Conservation (phyloP, 2,329 filamentous ascomycete species). For the Botrytis paeoniae region DNA sequence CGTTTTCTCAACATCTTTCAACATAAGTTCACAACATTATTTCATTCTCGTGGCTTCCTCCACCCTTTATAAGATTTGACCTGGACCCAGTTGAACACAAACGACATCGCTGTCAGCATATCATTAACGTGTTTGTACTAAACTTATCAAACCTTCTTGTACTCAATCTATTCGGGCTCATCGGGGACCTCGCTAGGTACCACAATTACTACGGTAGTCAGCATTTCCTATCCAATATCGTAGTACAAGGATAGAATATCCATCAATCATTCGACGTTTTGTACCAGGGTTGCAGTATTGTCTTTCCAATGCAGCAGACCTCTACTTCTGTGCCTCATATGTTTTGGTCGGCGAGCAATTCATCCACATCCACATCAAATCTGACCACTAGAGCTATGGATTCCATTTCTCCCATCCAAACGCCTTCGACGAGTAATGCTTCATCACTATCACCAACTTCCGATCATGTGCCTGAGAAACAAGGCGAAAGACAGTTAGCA, state of each 20-base stretch:
- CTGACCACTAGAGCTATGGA: slow-evolving; percentile 21
- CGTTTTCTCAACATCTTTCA: slow-evolving; percentile 8
- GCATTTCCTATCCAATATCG: not conserved
- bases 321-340: slow-evolving; percentile 22
- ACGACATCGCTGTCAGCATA: slow-evolving; percentile 4
- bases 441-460: slow-evolving; percentile 17
- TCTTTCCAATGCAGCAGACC: slow-evolving; percentile 17
- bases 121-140: not conserved
- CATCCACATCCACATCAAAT: slow-evolving; percentile 21
- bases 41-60: not conserved
- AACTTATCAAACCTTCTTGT: not conserved
- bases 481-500: slow-evolving; percentile 21
- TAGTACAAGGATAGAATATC: slow-evolving; percentile 14
- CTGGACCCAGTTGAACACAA: not conserved
- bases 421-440: slow-evolving; percentile 20
- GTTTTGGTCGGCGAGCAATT: slow-evolving; percentile 31
- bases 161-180: slow-evolving; percentile 14
- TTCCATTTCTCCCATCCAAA: slow-evolving; percentile 16
- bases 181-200: slow-evolving; percentile 20
- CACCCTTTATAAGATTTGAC: slow-evolving; percentile 2
- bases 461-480: slow-evolving; percentile 19
- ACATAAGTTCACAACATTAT: not conserved
- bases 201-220: slow-evolving; percentile 17
- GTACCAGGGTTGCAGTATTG: slow-evolving; percentile 12
- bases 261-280: slow-evolving; percentile 14